phyloP scores from a whole-genome alignment of 2,329 filamentous ascomycete genomes.

The Fusarium sp. region DNA sequence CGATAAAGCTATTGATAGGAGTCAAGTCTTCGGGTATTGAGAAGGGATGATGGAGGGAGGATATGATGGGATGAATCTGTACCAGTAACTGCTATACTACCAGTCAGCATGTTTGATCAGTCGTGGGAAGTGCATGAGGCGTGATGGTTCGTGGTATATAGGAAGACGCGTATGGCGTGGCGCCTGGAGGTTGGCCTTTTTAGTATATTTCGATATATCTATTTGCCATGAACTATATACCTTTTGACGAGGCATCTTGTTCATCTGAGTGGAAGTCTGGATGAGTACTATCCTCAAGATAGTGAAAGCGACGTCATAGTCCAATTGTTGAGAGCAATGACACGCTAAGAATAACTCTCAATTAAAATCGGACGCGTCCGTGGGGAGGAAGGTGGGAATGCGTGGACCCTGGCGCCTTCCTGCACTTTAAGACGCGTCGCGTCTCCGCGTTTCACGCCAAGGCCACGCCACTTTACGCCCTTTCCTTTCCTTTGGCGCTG shows the following conservation, averaged over 20 bases:
- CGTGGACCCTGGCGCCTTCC: slow-evolving; percentile 16
- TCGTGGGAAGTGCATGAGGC: slow-evolving; percentile 22
- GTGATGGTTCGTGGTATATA: slow-evolving; percentile 19
- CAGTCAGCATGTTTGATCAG: slow-evolving; percentile 22
- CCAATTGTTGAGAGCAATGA: background rate
- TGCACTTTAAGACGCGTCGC: slow-evolving; percentile 36
- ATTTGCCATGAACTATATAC: background rate
- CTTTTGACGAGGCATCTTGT: background rate
- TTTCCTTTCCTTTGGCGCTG: background rate
- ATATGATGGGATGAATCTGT: slow-evolving; percentile 35
- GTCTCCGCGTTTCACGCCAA: slow-evolving; percentile 14
- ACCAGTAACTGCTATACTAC: slow-evolving; percentile 27
- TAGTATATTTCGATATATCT: slow-evolving; percentile 27
- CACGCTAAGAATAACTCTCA: slow-evolving; percentile 11
- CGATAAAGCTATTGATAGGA: slow-evolving; percentile 32
- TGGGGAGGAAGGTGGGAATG: background rate
- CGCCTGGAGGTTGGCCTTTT: slow-evolving; percentile 12
- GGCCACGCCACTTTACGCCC: slow-evolving; percentile 36
- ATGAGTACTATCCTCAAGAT: background rate
- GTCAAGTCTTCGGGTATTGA: background rate
- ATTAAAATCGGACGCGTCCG: background rate
- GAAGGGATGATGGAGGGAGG: slow-evolving; percentile 17
- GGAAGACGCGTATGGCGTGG: slow-evolving; percentile 11
- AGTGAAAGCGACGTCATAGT: background rate
- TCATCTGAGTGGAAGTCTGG: background rate